These are phyloP conservation scores for Ogataea trehaloabstinens DNA, from an alignment of 805 yeast genomes.

Conservation along the genomic window DNA sequence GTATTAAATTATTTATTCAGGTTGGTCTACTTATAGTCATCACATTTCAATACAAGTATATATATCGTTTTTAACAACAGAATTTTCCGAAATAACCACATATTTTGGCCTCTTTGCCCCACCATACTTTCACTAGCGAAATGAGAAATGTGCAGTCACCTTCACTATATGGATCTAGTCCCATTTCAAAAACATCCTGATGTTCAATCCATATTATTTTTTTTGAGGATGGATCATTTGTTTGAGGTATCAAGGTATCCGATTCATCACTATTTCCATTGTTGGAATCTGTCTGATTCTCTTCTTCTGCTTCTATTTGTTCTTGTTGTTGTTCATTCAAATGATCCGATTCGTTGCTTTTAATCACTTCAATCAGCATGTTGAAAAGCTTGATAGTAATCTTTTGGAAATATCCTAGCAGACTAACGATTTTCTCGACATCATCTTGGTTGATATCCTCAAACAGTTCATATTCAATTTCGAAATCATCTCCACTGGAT, in stretches of 20 bases:
- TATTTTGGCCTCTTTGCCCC: slow-evolving; percentile 41
- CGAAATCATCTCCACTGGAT: slow-evolving; percentile 36
- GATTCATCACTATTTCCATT: slow-evolving; percentile 9
- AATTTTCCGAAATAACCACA: slow-evolving; percentile 34
- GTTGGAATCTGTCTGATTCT: slow-evolving; percentile 7
- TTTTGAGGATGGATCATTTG: slow-evolving; percentile 5
- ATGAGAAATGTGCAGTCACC: slow-evolving; percentile 45
- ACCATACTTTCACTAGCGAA: slow-evolving; percentile 45
- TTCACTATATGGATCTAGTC: slow-evolving; percentile 51
- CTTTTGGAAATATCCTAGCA: slow-evolving; percentile 53
- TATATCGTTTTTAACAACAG: no score
- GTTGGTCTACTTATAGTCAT: no score
- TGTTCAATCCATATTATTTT: slow-evolving; percentile 33
- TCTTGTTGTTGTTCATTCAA: slow-evolving; percentile 11
- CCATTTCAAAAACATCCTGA: slow-evolving; percentile 54
- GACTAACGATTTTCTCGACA: slow-evolving; percentile 24
- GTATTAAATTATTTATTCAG: neutral
- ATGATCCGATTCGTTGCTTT: slow-evolving; percentile 28
- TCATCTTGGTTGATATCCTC: slow-evolving; percentile 22
- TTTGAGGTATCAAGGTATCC: slow-evolving; percentile 7
- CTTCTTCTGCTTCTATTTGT: slow-evolving; percentile 8
- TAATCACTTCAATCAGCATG: slow-evolving; percentile 36
- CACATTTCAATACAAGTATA: slow-evolving; percentile 7
- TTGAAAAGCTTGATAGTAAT: slow-evolving; percentile 44
- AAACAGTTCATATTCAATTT: slow-evolving; percentile 33